A percentile compares a stretch with the other conserved stretches of the same genome.
Conservation (phyloP, 805 yeast species). For the Torulaspora franciscae region DNA sequence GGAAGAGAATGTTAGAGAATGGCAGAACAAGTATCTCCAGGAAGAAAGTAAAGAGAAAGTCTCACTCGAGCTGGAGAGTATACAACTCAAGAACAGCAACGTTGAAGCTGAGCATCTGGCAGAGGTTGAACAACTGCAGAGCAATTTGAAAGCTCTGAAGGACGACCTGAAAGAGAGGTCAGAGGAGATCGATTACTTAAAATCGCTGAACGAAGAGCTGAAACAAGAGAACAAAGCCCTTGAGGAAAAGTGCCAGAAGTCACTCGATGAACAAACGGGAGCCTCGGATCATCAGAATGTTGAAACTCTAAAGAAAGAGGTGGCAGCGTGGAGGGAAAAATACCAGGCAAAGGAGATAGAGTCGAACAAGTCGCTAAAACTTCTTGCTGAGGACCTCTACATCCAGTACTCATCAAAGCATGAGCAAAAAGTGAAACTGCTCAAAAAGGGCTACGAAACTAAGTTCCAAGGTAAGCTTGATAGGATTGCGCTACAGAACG, state of each 20-base stretch:
- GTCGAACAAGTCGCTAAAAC: slow-evolving; percentile 51
- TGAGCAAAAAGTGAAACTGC: slow-evolving; percentile 59
- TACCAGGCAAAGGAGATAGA: slow-evolving; percentile 41
- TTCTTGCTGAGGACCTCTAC: slow-evolving; percentile 65
- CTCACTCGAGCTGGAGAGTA: slow-evolving; percentile 28
- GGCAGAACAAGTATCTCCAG: slow-evolving; percentile 22
- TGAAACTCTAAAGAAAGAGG: slow-evolving; percentile 20
- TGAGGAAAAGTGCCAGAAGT: not conserved
- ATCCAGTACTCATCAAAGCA: slow-evolving; percentile 74
- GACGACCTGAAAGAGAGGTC: slow-evolving; percentile 29
- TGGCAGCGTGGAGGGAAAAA: slow-evolving; percentile 35
- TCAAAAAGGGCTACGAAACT: slow-evolving; percentile 54
- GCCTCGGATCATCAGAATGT: slow-evolving; percentile 17
- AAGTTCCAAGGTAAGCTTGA: slow-evolving; percentile 46
- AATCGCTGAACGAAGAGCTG: slow-evolving; percentile 17
- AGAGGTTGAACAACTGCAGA: slow-evolving; percentile 37
- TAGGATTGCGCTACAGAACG: slow-evolving; percentile 41
- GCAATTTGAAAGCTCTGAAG: slow-evolving; percentile 35
- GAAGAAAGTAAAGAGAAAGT: slow-evolving; percentile 22
- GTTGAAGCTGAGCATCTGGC: slow-evolving; percentile 37
- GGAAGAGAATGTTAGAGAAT: slow-evolving; percentile 30
- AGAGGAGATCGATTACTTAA: slow-evolving; percentile 26
- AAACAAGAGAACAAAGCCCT: not conserved
- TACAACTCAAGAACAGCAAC: slow-evolving; percentile 22
- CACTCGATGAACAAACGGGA: slow-evolving; percentile 3